A percentile compares a stretch with the other conserved stretches of the same genome.
phyloP scores from a whole-genome alignment of 139 green algal species.

The Haematococcus lacustris region DNA sequence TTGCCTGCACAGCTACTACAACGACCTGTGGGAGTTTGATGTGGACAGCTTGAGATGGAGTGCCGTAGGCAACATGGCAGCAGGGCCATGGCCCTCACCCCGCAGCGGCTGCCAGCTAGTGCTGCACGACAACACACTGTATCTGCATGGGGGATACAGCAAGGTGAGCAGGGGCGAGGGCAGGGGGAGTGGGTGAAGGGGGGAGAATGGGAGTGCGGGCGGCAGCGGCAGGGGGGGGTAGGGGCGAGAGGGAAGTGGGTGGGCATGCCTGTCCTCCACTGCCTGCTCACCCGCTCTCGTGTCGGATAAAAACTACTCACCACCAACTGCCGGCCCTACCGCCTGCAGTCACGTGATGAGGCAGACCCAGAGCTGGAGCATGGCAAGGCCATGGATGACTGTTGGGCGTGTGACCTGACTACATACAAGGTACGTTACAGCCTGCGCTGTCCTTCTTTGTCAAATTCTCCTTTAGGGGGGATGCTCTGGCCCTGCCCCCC shows the following conservation, averaged over 20 bases:
- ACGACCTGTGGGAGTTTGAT: constrained; percentile 84
- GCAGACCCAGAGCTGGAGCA: constrained; percentile 72
- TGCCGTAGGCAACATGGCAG: not conserved
- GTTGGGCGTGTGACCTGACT: constrained; percentile 66
- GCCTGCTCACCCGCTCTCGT: not conserved
- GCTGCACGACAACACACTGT: constrained; percentile 63
- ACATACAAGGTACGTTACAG: constrained; percentile 24
- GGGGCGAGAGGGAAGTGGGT: not conserved
- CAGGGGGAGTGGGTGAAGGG: not conserved
- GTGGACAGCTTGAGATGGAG: constrained; percentile 69
- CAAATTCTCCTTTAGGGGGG: too few species aligned
- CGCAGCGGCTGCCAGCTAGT: constrained; percentile 68
- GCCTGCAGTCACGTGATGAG: constrained; percentile 31
- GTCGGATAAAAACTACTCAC: not conserved
- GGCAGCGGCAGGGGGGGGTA: not conserved
- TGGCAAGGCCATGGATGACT: constrained; percentile 75
- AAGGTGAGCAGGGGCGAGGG: constrained; percentile 34
- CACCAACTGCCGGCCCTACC: not conserved
- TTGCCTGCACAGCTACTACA: constrained; percentile 64
- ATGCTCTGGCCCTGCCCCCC: too few species aligned
- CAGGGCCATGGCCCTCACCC: constrained; percentile 33
- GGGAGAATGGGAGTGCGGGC: not conserved
- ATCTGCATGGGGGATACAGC: constrained; percentile 86
- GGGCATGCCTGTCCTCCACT: not conserved
- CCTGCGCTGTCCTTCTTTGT: not conserved